A percentile compares a stretch with the other conserved stretches of the same genome.
Conservation (phyloP, 257 asterid genomes). For the Dorcoceras hygrometricum region DNA sequence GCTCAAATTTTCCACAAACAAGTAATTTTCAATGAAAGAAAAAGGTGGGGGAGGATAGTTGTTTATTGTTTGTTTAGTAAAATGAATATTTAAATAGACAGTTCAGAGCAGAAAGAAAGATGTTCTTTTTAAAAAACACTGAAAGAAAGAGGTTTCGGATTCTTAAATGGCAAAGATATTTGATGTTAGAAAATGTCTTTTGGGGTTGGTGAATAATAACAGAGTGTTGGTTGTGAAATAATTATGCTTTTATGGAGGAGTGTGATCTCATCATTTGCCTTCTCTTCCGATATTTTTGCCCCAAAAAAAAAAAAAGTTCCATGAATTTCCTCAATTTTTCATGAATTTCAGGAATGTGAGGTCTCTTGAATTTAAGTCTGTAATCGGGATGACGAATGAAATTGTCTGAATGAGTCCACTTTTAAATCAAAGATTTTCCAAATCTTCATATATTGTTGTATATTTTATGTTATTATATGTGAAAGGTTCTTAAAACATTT, state of each 20-base stretch:
- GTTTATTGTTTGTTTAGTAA: slow-evolving; percentile 15
- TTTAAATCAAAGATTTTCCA: neutral
- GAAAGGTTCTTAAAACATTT: too few relatives aligned
- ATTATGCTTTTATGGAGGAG: neutral
- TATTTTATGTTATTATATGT: too few relatives aligned
- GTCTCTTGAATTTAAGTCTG: neutral
- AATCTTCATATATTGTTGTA: too few relatives aligned
- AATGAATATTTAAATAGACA: slow-evolving; percentile 20
- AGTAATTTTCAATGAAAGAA: slow-evolving; percentile 17
- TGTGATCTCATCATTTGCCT: neutral
- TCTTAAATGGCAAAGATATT: slow-evolving; percentile 42
- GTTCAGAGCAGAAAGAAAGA: slow-evolving; percentile 32
- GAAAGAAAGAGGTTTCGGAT: slow-evolving; percentile 33
- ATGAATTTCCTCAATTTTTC: neutral
- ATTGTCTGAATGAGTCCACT: too few relatives aligned
- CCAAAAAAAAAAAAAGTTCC: too few relatives aligned
- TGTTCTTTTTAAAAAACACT: too few relatives aligned
- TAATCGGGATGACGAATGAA: neutral
- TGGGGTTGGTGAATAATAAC: slow-evolving; percentile 40
- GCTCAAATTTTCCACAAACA: slow-evolving; percentile 23
- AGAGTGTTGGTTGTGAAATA: slow-evolving; percentile 25
- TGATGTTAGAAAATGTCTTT: slow-evolving; percentile 13
- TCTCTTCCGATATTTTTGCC: neutral
- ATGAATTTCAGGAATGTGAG: neutral
- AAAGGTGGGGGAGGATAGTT: slow-evolving; percentile 13